Conservation (phyloP, 768 basidiomycete species). For the Tylopilus rubrobrunneus region DNA sequence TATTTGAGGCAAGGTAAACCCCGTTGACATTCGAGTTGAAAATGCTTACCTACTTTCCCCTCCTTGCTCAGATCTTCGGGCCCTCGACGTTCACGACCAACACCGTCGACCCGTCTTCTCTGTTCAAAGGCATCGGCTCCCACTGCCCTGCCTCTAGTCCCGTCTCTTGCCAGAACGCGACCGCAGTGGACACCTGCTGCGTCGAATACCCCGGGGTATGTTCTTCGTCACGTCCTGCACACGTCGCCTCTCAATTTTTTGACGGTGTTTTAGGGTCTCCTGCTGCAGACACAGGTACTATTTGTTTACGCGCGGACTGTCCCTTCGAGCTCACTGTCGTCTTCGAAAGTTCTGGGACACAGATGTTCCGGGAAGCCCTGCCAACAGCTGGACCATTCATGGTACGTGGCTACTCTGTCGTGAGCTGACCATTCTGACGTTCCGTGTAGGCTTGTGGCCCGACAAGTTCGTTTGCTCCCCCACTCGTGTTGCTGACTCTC, state of each 20-base stretch:
- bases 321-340: constrained; percentile 1
- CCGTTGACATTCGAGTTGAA: background rate
- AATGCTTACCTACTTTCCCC: constrained; percentile 18
- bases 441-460: constrained; percentile 58
- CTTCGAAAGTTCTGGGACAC: constrained; percentile 69
- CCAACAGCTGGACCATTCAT: constrained; percentile 71
- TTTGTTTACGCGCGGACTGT: background rate
- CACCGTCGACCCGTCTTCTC: constrained; percentile 17
- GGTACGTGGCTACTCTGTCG: constrained; percentile 36
- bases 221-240: background rate
- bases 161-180: constrained; percentile 52
- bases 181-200: constrained; percentile 53
- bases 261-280: constrained; percentile 43
- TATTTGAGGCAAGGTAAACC: background rate
- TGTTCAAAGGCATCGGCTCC: constrained; percentile 39
- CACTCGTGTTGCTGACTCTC: background rate
- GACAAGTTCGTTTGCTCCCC: constrained; percentile 42
- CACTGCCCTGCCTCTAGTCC: constrained; percentile 49
- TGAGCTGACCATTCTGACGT: background rate
- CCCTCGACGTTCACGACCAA: constrained; percentile 17
- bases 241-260: background rate
- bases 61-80: constrained; percentile 22
- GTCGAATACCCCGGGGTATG: constrained; percentile 64
- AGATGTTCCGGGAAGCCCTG: constrained; percentile 56
- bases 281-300: constrained; percentile 53